A percentile compares a stretch with the other conserved stretches of the same genome.
Conservation (phyloP, 768 basidiomycete genomes). For the Phylloporus sp. region DNA sequence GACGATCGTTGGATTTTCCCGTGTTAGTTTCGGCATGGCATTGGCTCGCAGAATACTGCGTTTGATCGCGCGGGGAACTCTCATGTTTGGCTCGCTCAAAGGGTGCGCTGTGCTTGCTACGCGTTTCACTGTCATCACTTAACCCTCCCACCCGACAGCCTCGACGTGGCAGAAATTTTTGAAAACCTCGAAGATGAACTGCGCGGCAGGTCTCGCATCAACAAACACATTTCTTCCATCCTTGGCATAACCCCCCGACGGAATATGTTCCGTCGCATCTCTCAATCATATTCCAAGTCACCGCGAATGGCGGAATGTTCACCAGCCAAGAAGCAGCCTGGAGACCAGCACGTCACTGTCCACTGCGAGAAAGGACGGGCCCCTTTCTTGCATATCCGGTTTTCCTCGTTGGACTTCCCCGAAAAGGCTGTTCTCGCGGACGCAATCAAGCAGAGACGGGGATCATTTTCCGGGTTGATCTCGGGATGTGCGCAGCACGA, state of each 20-base stretch:
- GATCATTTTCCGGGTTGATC: conserved; percentile 12
- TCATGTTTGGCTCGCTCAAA: conserved; percentile 61
- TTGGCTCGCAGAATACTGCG: conserved; percentile 57
- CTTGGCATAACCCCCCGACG: conserved; percentile 51
- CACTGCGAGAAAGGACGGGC: conserved; percentile 38
- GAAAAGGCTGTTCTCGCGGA: conserved; percentile 14
- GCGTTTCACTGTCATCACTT: neutral
- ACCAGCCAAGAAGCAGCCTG: conserved; percentile 1
- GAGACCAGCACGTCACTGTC: conserved; percentile 47
- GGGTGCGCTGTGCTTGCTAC: conserved; percentile 46
- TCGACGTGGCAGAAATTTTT: conserved; percentile 54
- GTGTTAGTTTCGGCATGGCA: conserved; percentile 45
- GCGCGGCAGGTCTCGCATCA: conserved; percentile 15
- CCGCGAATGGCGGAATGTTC: conserved; percentile 5
- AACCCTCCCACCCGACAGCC: conserved; percentile 28
- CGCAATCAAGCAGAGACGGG: conserved; percentile 11
- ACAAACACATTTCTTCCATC: conserved; percentile 34
- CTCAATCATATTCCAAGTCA: conserved; percentile 34
- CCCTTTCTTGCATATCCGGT: conserved; percentile 51
- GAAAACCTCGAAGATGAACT: conserved; percentile 40
- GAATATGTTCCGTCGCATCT: conserved; percentile 51
- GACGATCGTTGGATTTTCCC: conserved; percentile 57
- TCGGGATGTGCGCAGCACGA: neutral
- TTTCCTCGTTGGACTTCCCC: conserved; percentile 46
- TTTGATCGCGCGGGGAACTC: conserved; percentile 45